Evolutionary conservation across 805 yeast genomes (phyloP), one percentile per base, ranked within the genome.

Genomic region (Wickerhamomyces strasburgensis): DNA sequence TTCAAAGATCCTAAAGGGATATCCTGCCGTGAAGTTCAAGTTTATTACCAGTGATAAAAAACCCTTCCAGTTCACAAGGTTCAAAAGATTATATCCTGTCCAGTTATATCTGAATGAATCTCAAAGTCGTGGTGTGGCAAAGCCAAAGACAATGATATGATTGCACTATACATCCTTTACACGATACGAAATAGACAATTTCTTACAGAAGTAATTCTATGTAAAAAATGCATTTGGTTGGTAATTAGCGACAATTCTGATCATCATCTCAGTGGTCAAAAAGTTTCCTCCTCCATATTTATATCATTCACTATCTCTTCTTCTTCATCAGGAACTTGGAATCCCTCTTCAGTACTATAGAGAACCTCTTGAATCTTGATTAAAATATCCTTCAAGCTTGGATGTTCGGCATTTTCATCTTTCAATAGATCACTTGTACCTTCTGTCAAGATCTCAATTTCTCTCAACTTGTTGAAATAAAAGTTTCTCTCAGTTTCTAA

Each of bases 391-490:
- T 57, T 62, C 35, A 67, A 51, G 29, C 60, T 62, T 10, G 60
- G 47, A 39, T 47, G 32, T 47, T 58, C 46, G 34, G 54, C 51
- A 34, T 34, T 32, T 38, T 40, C 33, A 33, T 61, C 67, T 19
- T 72, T 63, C 33, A 73, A 56, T 36, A 73, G 69, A 35, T 78
- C 82, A 35, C 68, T 71, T 9, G 78, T 68, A 17, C 80, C 73
- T 52, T 83, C 87, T 18, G 82, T 73, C 32, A 89, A 62, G 19
- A 86, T 76, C 60, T 93, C 98, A 38, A 93, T 84, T 41, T 85
- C 95, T 45, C 96, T 72, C 36, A 93, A 66, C 61, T 90, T 93
- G 52, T 83, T 80, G 62, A 85, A 90, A 59, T 93, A 93, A 53
- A 90, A 87, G 58, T 85, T 84, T 44, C 98, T 75, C 57, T 93